Evolutionary conservation across 2,329 filamentous ascomycete species (phyloP).

Genomic region (Cercospora sojina): DNA sequence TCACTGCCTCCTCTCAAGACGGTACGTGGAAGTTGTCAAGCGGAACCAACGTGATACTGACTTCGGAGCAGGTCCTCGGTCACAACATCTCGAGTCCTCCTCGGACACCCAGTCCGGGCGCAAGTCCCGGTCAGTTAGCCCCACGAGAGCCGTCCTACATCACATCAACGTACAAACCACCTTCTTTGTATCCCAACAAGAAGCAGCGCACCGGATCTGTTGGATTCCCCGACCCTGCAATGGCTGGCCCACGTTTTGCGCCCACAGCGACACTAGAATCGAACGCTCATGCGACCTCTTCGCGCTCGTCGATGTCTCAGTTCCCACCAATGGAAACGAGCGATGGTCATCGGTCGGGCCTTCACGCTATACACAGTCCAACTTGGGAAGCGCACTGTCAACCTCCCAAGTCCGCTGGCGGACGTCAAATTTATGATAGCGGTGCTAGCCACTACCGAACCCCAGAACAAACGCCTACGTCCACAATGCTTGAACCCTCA

Average conservation of each 20-base stretch:
- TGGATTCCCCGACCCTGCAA: constrained; percentile 9
- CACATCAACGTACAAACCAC: constrained; percentile 37
- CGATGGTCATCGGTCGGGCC: constrained; percentile 15
- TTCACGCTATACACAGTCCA: constrained; percentile 19
- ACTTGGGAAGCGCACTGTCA: constrained; percentile 21
- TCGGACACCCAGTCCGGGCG: constrained; percentile 33
- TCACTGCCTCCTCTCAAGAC: constrained; percentile 39
- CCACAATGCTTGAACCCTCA: constrained; percentile 23
- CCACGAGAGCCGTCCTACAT: constrained; percentile 37
- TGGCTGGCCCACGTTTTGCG: constrained; percentile 16
- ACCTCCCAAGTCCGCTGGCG: constrained; percentile 5
- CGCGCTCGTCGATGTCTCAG: constrained; percentile 17
- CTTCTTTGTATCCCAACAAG: constrained; percentile 39
- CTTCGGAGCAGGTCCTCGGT: constrained; percentile 30
- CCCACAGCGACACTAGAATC: constrained; percentile 21
- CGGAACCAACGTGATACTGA: neutral
- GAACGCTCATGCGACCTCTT: constrained; percentile 9
- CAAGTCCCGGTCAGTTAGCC: constrained; percentile 29
- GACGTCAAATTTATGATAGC: constrained; percentile 15
- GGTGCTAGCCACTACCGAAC: constrained; percentile 24
- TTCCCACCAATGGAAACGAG: constrained; percentile 24
- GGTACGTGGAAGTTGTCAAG: constrained; percentile 22
- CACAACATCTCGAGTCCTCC: constrained; percentile 35
- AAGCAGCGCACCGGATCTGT: constrained; percentile 33
- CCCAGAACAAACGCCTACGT: constrained; percentile 28